Evolutionary conservation across 2,329 filamentous ascomycete species (phyloP), one percentile per base, ranked within the genome.

Genomic region (Colletotrichum sp.): DNA sequence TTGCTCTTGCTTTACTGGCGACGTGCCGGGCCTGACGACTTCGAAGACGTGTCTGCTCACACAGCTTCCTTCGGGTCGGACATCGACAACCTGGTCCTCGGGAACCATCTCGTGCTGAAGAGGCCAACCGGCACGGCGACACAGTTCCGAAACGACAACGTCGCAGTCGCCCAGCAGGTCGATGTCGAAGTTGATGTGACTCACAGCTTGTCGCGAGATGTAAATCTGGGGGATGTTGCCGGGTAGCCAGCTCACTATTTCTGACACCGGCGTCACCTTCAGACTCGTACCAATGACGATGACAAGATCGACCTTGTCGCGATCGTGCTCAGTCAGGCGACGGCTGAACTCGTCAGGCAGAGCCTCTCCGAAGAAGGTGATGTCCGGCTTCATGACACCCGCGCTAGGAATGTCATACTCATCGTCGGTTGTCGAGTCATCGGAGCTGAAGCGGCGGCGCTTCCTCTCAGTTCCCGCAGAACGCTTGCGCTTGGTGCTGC

Each of bases 111-210:
- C 93, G 81, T 98, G 96, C 60, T 91, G 83, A 69, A 98, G 85
- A 8, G 92, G 88, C 97, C 97, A 99, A 5, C 93, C 94, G 2
- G 95, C 93, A 15, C 95, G 92, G 60, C 93, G 91, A 82, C 95
- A 96, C 68, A 99, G 90, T 86, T 99, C 96, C 1, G 94, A 91
- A 16, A 99, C 94, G 10, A 99, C 93, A 55, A 96, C 91, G 82
- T 99, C 97, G 85, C 96, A 98, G 83, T 98, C 95, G 44, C 97
- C 97, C n/a, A 99, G 89, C 71, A 99, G 90, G 83, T 98, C 96
- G 79, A 99, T 95, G 84, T 99, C 97, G 80, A 99, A 99, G 83
- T 98, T 95, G 83, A 98, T 95, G 84, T 99, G 96, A 44, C 89
- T 90, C 71, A 98, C 95, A 5, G 95, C 93, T 87, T 95, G 94